Evolutionary conservation across 192 early-diverging fungal genomes (phyloP).

Genomic region (Gonapodya prolifera): DNA sequence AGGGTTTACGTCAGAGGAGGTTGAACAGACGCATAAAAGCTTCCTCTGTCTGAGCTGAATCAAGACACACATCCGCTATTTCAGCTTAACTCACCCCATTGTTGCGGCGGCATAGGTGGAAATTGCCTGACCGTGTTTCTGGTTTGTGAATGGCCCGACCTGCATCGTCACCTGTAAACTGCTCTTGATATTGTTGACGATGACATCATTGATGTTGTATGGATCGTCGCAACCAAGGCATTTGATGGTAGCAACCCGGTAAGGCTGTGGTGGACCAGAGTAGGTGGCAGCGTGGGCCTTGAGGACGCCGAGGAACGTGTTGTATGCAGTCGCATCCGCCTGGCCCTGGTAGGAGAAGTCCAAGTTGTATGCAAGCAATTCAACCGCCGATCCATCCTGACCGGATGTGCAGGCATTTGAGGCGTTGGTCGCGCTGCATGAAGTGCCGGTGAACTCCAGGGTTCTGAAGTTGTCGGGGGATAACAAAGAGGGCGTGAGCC

Average conservation of each 20-base stretch:
- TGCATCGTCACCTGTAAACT: not conserved
- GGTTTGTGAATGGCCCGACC: not conserved
- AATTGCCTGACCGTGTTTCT: not conserved
- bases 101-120: not conserved
- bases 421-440: not conserved
- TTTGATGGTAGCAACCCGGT: too few relatives aligned
- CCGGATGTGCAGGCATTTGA: not conserved
- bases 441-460: not conserved
- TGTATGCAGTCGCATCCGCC: not conserved
- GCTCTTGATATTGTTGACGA: not conserved
- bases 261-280: not conserved
- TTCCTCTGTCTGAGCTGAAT: not conserved
- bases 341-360: not conserved
- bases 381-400: not conserved
- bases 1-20: not conserved
- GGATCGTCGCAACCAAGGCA: too few relatives aligned
- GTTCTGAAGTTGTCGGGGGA: too few relatives aligned
- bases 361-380: not conserved
- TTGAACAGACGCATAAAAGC: not conserved
- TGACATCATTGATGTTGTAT: not conserved
- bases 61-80: too few relatives aligned
- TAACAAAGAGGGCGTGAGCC: too few relatives aligned
- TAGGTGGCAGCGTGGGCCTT: not conserved
- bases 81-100: not conserved
- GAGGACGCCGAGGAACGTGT: not conserved